Evolutionary conservation across 1,139 yeast species (phyloP).

Genomic region (Magnusiomyces tetraspermus): DNA sequence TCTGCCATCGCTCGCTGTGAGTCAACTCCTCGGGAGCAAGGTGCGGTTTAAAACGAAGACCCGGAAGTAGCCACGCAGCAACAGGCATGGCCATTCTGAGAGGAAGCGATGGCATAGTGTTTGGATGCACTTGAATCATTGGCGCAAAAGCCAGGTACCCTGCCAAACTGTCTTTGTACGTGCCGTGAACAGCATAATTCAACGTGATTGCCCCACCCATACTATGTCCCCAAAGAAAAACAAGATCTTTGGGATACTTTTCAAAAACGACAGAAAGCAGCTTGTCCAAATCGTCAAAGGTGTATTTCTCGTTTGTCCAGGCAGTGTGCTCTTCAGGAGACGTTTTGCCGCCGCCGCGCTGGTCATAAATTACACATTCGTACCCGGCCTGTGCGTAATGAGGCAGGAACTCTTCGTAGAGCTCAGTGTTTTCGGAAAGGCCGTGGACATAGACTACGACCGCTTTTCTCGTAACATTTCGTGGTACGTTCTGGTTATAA

Average conservation of each 20-base stretch:
- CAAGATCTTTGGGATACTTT: constrained; percentile 31
- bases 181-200: constrained; percentile 66
- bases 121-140: constrained; percentile 45
- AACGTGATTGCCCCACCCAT: constrained; percentile 89
- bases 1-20: constrained; percentile 33
- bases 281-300: constrained; percentile 61
- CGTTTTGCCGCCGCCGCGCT: constrained; percentile 82
- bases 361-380: constrained; percentile 72
- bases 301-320: constrained; percentile 51
- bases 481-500: constrained; percentile 18
- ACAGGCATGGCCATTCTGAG: constrained; percentile 41
- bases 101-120: constrained; percentile 47
- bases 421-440: constrained; percentile 52
- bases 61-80: constrained; percentile 45
- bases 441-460: constrained; percentile 52
- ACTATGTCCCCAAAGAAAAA: constrained; percentile 74
- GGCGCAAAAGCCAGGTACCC: constrained; percentile 64
- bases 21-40: constrained; percentile 49
- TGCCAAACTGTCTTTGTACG: constrained; percentile 41
- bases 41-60: constrained; percentile 46
- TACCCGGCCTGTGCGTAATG: constrained; percentile 51
- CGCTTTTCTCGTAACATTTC: constrained; percentile 41
- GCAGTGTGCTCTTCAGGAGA: constrained; percentile 46
- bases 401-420: constrained; percentile 52
- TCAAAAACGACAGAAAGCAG: constrained; percentile 38